A percentile compares a stretch with the other conserved stretches of the same genome.
Conservation (phyloP, 108 stramenopile genomes). For the Cyclotella choctawhatcheeana region DNA sequence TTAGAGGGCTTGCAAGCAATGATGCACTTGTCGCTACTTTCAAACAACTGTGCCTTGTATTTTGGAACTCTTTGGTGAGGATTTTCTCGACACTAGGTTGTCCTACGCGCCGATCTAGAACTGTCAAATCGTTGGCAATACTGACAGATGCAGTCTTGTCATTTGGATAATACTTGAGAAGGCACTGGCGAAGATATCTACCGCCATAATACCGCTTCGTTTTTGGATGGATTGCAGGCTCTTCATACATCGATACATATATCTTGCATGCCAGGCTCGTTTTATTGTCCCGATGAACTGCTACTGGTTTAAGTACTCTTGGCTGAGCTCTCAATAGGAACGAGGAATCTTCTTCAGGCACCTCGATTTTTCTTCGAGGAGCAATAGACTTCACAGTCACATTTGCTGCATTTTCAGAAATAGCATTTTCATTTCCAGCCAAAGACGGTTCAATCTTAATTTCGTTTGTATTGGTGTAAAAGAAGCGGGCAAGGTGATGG, state of each 20-base stretch:
- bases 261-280: constrained; percentile 76
- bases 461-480: constrained; percentile 74
- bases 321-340: constrained; percentile 81
- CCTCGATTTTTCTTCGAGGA: constrained; percentile 67
- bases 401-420: constrained; percentile 34
- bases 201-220: constrained; percentile 65
- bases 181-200: constrained; percentile 71
- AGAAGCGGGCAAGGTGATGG: constrained; percentile 71
- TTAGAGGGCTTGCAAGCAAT: constrained; percentile 66
- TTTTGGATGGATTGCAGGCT: constrained; percentile 59
- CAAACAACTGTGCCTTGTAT: constrained; percentile 35
- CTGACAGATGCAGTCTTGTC: constrained; percentile 76
- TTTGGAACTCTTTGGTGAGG: constrained; percentile 43
- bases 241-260: constrained; percentile 84
- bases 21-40: constrained; percentile 41
- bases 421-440: constrained; percentile 21
- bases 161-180: constrained; percentile 82
- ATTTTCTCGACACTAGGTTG: constrained; percentile 18
- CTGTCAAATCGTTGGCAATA: constrained; percentile 51
- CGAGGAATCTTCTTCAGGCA: constrained; percentile 90
- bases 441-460: constrained; percentile 53
- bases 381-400: constrained; percentile 71
- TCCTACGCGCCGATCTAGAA: constrained; percentile 52
- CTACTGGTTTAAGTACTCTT: constrained; percentile 67
- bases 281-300: constrained; percentile 76